These are phyloP conservation scores for Aspergillus hancockii DNA, from an alignment of 495 filamentous ascomycete genomes.

Conservation along the genomic window DNA sequence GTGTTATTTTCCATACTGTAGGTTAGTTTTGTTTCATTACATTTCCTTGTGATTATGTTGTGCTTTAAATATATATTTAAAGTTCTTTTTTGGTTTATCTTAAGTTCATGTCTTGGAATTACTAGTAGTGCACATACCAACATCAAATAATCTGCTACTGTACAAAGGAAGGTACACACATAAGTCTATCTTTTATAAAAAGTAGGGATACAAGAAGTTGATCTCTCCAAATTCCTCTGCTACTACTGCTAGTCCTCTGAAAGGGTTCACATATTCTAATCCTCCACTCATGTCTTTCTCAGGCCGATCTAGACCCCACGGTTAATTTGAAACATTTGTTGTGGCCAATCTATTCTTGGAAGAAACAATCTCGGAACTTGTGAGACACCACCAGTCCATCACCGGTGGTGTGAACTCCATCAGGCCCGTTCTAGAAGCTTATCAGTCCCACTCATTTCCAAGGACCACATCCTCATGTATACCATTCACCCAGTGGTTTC, in stretches of 20 bases:
- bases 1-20: too few relatives aligned
- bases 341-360: conserved; percentile 9
- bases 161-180: too few relatives aligned
- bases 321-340: background rate
- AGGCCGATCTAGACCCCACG: background rate
- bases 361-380: background rate
- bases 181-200: too few relatives aligned
- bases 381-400: background rate
- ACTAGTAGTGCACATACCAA: too few relatives aligned
- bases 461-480: background rate
- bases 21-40: too few relatives aligned
- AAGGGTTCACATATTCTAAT: background rate
- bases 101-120: too few relatives aligned
- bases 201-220: too few relatives aligned
- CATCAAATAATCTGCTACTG: too few relatives aligned
- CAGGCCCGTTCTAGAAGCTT: background rate
- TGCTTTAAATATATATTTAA: too few relatives aligned
- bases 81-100: too few relatives aligned
- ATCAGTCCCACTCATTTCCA: background rate
- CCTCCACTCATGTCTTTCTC: background rate
- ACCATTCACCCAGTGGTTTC: conserved; percentile 5
- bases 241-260: too few relatives aligned
- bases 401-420: background rate
- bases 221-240: background rate
- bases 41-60: too few relatives aligned